Evolutionary conservation across 495 filamentous ascomycete genomes (phyloP), one percentile per base, ranked within the genome.

Genomic region (Copromyces sp.): DNA sequence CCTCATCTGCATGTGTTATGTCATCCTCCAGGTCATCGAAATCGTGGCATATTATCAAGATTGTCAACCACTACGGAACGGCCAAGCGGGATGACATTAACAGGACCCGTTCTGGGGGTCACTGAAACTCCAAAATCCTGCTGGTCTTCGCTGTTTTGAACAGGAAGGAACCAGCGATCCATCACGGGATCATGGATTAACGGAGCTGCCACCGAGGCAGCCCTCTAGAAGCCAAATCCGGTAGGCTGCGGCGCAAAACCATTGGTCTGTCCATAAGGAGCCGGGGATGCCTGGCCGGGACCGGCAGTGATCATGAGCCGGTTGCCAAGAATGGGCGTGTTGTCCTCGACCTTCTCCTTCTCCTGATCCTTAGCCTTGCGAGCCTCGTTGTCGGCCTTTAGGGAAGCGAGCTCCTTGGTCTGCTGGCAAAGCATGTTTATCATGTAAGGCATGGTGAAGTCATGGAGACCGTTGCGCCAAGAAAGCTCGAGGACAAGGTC

Each of bases 381-480:
- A 80, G 96, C 94, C 80, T 99, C 96, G 80, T 98, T 98, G 84
- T 99, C 96, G 75, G 92, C 93, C 87, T 95, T 95, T 41, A 99
- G 87, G 71, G 83, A 82, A 73, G 93, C 90, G 74, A 99, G 91
- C 29, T 95, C 90, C 39, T 90, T 89, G 69, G 93, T 93, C 81
- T 98, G 94, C 81, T 97, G 93, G 81, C 89, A 91, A 77, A 98
- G 87, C 82, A 94, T 90, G 85, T 98, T 98, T 87, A 99, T 98
- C 94, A 99, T 96, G 86, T 94, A 99, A 17, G 96, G 96, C 96
- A 99, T 98, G 71, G 95, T 96, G 85, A 96, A 98, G 86, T 99
- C 96, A 74, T 91, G 89, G 42, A 99, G 90, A 70, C 94, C 93
- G 81, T 96, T 87, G 76, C 96, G 94, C 96, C 96, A 99, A 70